Evolutionary conservation across 2,329 filamentous ascomycete genomes (phyloP).

Genomic region (Trichophyton verrucosum): DNA sequence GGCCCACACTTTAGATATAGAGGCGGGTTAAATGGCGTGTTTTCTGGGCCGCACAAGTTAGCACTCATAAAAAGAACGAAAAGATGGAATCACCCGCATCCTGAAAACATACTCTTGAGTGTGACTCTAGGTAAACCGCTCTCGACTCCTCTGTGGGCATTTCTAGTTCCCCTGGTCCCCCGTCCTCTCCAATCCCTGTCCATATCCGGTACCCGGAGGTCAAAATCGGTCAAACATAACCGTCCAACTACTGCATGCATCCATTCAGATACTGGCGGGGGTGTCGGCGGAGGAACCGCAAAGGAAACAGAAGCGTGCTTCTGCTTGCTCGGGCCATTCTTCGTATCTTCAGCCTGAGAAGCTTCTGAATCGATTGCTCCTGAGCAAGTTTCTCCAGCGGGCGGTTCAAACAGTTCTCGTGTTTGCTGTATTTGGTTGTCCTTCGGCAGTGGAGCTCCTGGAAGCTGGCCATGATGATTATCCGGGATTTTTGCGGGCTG

Average conservation of each 20-base stretch:
- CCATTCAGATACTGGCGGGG: slow-evolving; percentile 49
- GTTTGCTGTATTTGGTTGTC: not conserved
- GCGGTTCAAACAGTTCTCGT: not conserved
- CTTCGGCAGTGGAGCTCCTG: not conserved
- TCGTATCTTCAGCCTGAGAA: not conserved
- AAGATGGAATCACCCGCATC: not conserved
- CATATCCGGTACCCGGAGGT: slow-evolving; percentile 39
- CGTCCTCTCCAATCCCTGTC: slow-evolving; percentile 69
- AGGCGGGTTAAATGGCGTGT: slow-evolving; percentile 65
- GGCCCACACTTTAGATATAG: slow-evolving; percentile 85
- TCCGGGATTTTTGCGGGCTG: not conserved
- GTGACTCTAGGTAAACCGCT: slow-evolving; percentile 20
- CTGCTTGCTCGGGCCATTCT: slow-evolving; percentile 20
- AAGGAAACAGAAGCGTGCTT: slow-evolving; percentile 35
- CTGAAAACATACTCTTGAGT: slow-evolving; percentile 21
- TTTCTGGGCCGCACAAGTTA: slow-evolving; percentile 25
- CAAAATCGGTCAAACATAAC: slow-evolving; percentile 47
- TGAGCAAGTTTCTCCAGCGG: not conserved
- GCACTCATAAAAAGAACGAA: slow-evolving; percentile 18
- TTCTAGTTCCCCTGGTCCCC: slow-evolving; percentile 27
- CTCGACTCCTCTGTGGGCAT: slow-evolving; percentile 33
- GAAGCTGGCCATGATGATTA: not conserved
- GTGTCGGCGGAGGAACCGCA: slow-evolving; percentile 35
- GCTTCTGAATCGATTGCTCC: not conserved
- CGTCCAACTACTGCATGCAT: slow-evolving; percentile 53